Evolutionary conservation across 805 yeast genomes (phyloP).

Genomic region (Danielia reshetovae): DNA sequence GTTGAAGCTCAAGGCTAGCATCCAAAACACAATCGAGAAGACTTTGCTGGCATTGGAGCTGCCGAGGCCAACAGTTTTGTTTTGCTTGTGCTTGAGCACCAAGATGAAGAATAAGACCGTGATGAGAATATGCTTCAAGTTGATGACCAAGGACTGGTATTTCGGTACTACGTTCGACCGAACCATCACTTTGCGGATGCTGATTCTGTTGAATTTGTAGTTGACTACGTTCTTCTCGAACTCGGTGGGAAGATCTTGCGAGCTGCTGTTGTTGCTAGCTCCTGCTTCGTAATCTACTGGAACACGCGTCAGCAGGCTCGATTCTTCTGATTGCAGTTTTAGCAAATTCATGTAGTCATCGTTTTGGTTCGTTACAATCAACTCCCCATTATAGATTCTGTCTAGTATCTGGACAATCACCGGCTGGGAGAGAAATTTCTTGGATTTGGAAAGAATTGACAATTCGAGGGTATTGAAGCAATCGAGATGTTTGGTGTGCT

Average conservation of each 20-base stretch:
- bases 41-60: constrained; percentile 4
- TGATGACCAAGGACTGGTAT: constrained; percentile 38
- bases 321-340: no score
- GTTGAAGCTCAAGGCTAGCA: constrained; percentile 44
- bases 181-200: constrained; percentile 26
- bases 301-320: not conserved
- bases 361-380: constrained; percentile 31
- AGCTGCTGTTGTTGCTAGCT: not conserved
- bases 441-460: constrained; percentile 50
- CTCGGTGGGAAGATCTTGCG: constrained; percentile 1
- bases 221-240: constrained; percentile 21
- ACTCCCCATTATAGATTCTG: constrained; percentile 50
- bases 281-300: not conserved
- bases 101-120: constrained; percentile 28
- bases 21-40: constrained; percentile 39
- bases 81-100: constrained; percentile 22
- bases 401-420: constrained; percentile 43
- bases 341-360: constrained; percentile 16
- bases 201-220: constrained; percentile 29
- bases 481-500: constrained; percentile 17
- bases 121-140: constrained; percentile 29
- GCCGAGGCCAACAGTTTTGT: constrained; percentile 2
- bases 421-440: constrained; percentile 50
- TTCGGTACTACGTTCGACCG: constrained; percentile 37
- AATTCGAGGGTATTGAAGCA: constrained; percentile 46